Conservation (phyloP, 495 filamentous ascomycete species). For the Trichocladium antarcticum region DNA sequence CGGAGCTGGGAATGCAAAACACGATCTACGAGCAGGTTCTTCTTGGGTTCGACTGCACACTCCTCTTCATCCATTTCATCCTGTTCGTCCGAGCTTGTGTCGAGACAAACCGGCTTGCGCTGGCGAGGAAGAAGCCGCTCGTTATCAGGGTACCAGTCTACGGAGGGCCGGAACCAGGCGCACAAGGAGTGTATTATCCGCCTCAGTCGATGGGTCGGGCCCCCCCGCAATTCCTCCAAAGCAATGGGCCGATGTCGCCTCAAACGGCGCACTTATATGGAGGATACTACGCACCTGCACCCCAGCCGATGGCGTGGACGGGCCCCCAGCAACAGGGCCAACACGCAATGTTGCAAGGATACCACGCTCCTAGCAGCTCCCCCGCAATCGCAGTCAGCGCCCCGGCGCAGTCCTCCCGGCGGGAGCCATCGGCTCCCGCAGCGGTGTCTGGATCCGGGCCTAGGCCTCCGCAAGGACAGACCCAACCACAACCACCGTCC, state of each 20-base stretch:
- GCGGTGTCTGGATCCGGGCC: not conserved
- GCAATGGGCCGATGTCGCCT: not conserved
- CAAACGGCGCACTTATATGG: constrained; percentile 1
- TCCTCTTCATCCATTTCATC: constrained; percentile 27
- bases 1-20: not conserved
- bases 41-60: constrained; percentile 14
- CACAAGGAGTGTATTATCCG: not conserved
- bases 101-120: constrained; percentile 28
- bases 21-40: constrained; percentile 5
- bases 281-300: constrained; percentile 14
- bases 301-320: not conserved
- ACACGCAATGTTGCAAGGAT: not conserved
- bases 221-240: not conserved
- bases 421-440: not conserved
- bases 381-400: too few species aligned
- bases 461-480: not conserved
- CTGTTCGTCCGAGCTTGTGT: constrained; percentile 37
- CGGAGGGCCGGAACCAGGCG: not conserved
- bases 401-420: not conserved
- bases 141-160: constrained; percentile 8
- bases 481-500: not conserved
- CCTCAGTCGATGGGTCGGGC: not conserved
- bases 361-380: too few species aligned
- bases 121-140: constrained; percentile 1
- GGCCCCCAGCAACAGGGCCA: not conserved